A percentile compares a stretch with the other conserved stretches of the same genome.
Evolutionary conservation across 1,284 basidiomycete genomes (phyloP).

Genomic region (Trametes pubescens): DNA sequence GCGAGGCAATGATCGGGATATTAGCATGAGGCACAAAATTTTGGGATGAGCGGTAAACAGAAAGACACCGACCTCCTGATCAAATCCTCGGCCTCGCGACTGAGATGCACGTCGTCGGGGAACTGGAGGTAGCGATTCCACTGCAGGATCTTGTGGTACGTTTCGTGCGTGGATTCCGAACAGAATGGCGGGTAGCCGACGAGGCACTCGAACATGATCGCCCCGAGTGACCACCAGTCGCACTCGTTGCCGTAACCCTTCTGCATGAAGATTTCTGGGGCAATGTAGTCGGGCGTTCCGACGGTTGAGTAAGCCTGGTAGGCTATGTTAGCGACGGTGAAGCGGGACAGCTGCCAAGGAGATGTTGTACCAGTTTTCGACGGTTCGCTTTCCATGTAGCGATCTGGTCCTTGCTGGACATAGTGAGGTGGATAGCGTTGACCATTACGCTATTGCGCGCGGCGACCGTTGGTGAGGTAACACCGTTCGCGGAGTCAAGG

Average conservation of each 20-base stretch:
- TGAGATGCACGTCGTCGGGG: constrained; percentile 96
- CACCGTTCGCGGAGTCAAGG: constrained; percentile 61
- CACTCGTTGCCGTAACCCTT: constrained; percentile 99
- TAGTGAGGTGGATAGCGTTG: constrained; percentile 94
- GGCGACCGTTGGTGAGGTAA: constrained; percentile 49
- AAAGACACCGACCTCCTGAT: constrained; percentile 70
- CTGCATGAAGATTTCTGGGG: constrained; percentile 97
- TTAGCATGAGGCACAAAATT: constrained; percentile 5
- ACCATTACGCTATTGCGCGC: constrained; percentile 94
- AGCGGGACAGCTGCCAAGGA: neutral
- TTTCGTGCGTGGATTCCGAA: constrained; percentile 97
- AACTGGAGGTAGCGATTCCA: constrained; percentile 93
- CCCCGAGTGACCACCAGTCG: constrained; percentile 98
- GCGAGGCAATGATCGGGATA: constrained; percentile 3
- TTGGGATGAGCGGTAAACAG: neutral
- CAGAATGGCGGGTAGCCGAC: constrained; percentile 98
- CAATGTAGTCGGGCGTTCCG: constrained; percentile 99
- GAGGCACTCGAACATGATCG: constrained; percentile 99
- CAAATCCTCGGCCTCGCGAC: constrained; percentile 91
- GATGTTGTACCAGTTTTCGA: constrained; percentile 81
- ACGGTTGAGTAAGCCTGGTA: constrained; percentile 95
- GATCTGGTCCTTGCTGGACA: constrained; percentile 93
- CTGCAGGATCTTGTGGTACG: constrained; percentile 98
- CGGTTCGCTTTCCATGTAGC: constrained; percentile 99
- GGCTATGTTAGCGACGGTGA: constrained; percentile 3